Conservation (phyloP, 768 basidiomycete genomes). For the Lentinus tigrinus region DNA sequence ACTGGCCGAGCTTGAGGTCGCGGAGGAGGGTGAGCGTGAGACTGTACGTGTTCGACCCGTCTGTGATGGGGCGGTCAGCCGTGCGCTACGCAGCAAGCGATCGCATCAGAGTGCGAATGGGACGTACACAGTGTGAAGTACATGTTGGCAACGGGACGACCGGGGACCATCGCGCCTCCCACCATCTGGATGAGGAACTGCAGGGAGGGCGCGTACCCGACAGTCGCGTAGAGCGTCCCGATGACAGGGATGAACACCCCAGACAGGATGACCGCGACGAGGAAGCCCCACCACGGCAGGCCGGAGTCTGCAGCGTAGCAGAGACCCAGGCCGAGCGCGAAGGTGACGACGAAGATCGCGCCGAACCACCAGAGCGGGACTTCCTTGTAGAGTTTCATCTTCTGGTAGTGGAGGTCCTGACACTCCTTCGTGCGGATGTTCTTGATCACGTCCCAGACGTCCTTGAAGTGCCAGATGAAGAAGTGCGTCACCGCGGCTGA, state of each 20-base stretch:
- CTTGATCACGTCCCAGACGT: constrained; percentile 15
- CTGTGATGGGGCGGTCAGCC: neutral
- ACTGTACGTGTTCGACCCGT: constrained; percentile 40
- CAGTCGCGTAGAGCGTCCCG: constrained; percentile 52
- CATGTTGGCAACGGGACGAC: constrained; percentile 52
- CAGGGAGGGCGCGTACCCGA: constrained; percentile 30
- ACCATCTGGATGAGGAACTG: constrained; percentile 48
- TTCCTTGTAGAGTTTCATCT: constrained; percentile 47
- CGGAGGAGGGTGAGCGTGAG: constrained; percentile 37
- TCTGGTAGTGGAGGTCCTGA: constrained; percentile 53
- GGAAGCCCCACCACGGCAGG: constrained; percentile 51
- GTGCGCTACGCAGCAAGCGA: no score
- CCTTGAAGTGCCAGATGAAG: constrained; percentile 15
- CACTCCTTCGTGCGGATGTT: constrained; percentile 21
- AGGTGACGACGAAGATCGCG: constrained; percentile 38
- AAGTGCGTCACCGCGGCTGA: constrained; percentile 47
- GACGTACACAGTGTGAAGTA: constrained; percentile 16
- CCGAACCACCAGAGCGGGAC: constrained; percentile 53
- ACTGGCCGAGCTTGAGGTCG: constrained; percentile 56
- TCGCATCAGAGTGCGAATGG: neutral
- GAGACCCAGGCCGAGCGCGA: constrained; percentile 50
- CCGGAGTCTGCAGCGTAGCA: constrained; percentile 51
- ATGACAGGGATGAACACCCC: constrained; percentile 50
- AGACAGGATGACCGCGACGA: constrained; percentile 53
- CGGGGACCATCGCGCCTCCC: constrained; percentile 47